Evolutionary conservation across 176 grass and related monocot genomes (phyloP).

Genomic region (Paspalum vaginatum): DNA sequence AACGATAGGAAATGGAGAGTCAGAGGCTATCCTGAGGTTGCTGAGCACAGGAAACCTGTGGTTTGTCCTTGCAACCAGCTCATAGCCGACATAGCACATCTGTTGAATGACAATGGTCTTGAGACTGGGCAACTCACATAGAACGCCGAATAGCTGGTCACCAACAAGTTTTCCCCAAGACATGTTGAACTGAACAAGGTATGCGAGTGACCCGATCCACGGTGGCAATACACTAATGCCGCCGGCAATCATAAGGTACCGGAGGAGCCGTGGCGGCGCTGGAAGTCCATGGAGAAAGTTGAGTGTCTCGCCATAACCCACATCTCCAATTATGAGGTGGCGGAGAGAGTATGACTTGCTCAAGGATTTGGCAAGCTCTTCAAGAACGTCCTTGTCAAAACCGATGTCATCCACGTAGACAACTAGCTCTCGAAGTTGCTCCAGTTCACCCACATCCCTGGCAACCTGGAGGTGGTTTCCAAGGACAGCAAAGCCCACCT

Average conservation of each 20-base stretch:
- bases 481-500: not conserved
- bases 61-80: not conserved
- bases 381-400: not conserved
- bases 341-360: conserved; percentile 6
- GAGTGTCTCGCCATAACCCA: not conserved
- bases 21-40: fast-evolving
- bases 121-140: not conserved
- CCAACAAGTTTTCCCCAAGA: not conserved
- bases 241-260: not conserved
- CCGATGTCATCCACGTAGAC: not conserved
- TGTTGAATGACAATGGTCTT: not conserved
- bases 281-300: not conserved
- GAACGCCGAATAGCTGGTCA: not conserved
- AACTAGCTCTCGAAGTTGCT: not conserved
- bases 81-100: not conserved
- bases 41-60: not conserved
- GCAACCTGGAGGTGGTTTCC: not conserved
- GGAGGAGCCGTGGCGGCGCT: not conserved
- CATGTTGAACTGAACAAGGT: conserved; percentile 10
- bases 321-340: too few species aligned
- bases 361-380: not conserved
- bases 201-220: conserved; percentile 3
- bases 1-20: not conserved
- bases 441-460: not conserved
- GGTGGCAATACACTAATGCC: not conserved